Base-by-base conservation (phyloP, 306 rosid genomes). In the Vigna radiata region DNA sequence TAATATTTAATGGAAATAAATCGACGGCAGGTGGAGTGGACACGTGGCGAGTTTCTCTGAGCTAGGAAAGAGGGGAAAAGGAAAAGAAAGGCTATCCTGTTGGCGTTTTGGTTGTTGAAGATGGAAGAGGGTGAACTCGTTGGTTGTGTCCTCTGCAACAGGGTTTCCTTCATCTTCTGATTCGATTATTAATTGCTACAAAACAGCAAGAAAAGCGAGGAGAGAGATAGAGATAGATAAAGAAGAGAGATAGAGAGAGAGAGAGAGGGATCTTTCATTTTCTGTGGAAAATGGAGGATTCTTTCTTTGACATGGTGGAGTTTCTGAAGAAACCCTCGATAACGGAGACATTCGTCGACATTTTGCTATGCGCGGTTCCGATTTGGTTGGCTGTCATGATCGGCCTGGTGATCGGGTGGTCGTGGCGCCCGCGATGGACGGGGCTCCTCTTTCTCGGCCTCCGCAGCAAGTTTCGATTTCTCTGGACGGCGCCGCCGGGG, bases 361-460 rank as follows among this genome's bases (percentile, higher is more conserved):
- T 96, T 81, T 76, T 96, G 86, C 89, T 96, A 12, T 96, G 98
- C 48, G 88, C 96, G 39, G 99, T 92, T 10, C 99, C 99, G 84
- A 96, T 96, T 84, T 96, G 99, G 99, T 79, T 96, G 1, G 96
- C 99, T 10, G 98, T 96, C 15, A 96, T 89, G 99, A 96, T 96
- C 68, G 99, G 99, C 12, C 62, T 96, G 29, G 70, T 85, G 3
- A 91, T 96, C 87, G 98, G 99, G 0, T 96, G 99, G 99, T 87
- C 98, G 1, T 96, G 99, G 99, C 77, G 97, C 39, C 99, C 99
- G 1, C 86, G 97, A 55, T 96, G 99, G 99, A 92, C 99, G 0
- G 98, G 98, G 3, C 82, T 96, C 9, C 67, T 96, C 68, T 96
- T 91, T 69, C 93, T 96, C 11, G 99, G 98, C 19, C 86, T 96